These are phyloP conservation scores for Celoporthe dispersa DNA, from an alignment of 2,329 filamentous ascomycete genomes.

Conservation along the genomic window DNA sequence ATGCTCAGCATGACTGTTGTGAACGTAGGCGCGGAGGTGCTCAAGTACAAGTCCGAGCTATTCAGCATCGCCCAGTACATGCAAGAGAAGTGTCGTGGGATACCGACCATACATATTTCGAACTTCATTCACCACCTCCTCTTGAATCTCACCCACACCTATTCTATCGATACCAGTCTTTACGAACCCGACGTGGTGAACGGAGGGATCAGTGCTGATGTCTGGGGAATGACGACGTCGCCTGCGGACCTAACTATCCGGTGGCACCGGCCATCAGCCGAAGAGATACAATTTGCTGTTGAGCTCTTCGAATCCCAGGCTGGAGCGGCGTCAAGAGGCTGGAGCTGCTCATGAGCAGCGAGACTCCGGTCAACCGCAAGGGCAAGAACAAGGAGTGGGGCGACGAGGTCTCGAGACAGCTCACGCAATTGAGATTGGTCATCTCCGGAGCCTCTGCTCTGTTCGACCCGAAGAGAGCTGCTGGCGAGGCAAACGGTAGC, in stretches of 20 bases:
- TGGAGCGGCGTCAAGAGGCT: slow-evolving; percentile 74
- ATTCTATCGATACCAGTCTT: slow-evolving; percentile 85
- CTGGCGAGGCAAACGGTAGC: slow-evolving; percentile 54
- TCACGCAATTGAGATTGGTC: slow-evolving; percentile 86
- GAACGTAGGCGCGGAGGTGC: slow-evolving; percentile 87
- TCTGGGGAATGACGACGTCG: slow-evolving; percentile 83
- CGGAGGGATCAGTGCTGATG: slow-evolving; percentile 72
- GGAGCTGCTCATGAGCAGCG: slow-evolving; percentile 77
- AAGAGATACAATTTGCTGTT: slow-evolving; percentile 86
- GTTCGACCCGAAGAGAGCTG: slow-evolving; percentile 79
- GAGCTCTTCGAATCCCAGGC: slow-evolving; percentile 87
- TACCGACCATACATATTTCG: slow-evolving; percentile 93
- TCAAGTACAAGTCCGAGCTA: slow-evolving; percentile 86
- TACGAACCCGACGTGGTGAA: slow-evolving; percentile 79
- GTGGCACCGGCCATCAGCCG: slow-evolving; percentile 79
- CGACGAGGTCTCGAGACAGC: slow-evolving; percentile 88
- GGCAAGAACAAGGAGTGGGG: slow-evolving; percentile 99
- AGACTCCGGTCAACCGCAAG: slow-evolving; percentile 82
- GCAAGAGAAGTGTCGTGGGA: slow-evolving; percentile 92
- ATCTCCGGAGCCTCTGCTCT: slow-evolving; percentile 88
- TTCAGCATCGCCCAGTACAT: slow-evolving; percentile 93
- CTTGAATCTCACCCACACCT: slow-evolving; percentile 92
- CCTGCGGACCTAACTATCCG: slow-evolving; percentile 79
- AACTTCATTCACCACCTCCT: slow-evolving; percentile 97
- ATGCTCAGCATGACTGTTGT: slow-evolving; percentile 98